Base-by-base conservation (phyloP, 1,284 basidiomycete genomes). In the Phlebopus sp. region DNA sequence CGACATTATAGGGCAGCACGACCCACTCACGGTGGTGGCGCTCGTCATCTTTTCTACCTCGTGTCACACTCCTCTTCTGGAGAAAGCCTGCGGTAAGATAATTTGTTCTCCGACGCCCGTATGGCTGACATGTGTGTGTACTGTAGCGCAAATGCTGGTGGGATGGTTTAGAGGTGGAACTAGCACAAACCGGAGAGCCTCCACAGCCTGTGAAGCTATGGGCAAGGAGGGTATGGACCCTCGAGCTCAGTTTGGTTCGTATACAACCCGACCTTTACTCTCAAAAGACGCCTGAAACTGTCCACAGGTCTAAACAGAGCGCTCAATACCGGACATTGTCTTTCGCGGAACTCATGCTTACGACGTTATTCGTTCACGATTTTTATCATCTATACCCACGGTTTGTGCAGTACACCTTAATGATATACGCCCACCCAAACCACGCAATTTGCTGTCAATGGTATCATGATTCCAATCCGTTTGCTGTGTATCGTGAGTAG, bases 181-280 rank as follows among this genome's bases (percentile, higher is more conserved):
- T 97, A 18, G 79, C 84, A 7, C 72, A 74, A 18, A 70, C 71
- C 4, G 78, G 74, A 3, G 76, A 83, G 58, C 63, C 78, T 9
- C 67, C 75, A 6, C 75, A 78, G 55, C 70, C 64, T 13, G 79
- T 94, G 59, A 96, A 95, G 69, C 79, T 99, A 37, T 99, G 97
- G 95, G 93, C 95, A 19, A 80, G 96, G 51, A 77, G 97, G 49
- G 95, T 99, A n/a, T 99, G 96, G 96, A 99, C 96, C 5, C 74
- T 99, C 46, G 96, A 99, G 73, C 78, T 98, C 54, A 95, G 92
- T 69, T 72, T 98, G 77, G 92, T 97, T 60, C 59, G 89, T 81
- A 30, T 41, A 13, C 39, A 30, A 40, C 18, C 38, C n/a, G 13
- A 17, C 31, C 30, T 17, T 11, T 4, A 35, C 15, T 32, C 17